A percentile compares a stretch with the other conserved stretches of the same genome.
phyloP scores from a whole-genome alignment of 202 grass and related monocot species.

The Panicum virgatum region DNA sequence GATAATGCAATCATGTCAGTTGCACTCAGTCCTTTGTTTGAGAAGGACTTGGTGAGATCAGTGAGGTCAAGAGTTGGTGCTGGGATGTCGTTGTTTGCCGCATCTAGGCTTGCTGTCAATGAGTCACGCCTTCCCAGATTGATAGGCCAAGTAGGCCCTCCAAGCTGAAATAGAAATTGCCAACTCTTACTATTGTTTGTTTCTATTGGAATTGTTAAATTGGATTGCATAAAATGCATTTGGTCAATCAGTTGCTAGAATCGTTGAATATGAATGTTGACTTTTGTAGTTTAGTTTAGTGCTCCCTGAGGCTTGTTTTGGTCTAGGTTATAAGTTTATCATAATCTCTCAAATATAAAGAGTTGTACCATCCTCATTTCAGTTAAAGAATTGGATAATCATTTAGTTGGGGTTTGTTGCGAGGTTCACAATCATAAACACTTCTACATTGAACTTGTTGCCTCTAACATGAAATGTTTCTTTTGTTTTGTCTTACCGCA shows the following conservation, averaged over 20 bases:
- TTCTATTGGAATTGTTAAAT: neutral
- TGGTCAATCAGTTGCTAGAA: neutral
- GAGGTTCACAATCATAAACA: neutral
- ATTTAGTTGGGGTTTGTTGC: neutral
- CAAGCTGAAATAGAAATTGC: conserved; percentile 42
- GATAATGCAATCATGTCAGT: conserved; percentile 74
- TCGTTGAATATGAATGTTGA: neutral
- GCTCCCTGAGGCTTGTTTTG: neutral
- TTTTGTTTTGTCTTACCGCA: conserved; percentile 44
- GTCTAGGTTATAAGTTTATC: neutral
- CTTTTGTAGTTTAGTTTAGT: neutral
- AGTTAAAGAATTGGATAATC: neutral
- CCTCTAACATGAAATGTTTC: neutral
- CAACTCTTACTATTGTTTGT: neutral
- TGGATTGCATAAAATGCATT: neutral
- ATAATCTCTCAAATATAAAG: too few relatives aligned
- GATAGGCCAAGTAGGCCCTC: conserved; percentile 61
- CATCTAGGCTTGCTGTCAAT: conserved; percentile 55
- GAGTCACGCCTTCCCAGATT: conserved; percentile 60
- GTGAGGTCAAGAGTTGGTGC: conserved; percentile 47
- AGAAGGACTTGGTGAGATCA: conserved; percentile 50
- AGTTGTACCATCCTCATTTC: neutral
- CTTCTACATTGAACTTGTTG: neutral
- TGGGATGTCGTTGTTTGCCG: conserved; percentile 66
- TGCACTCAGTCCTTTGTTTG: conserved; percentile 52